These are phyloP conservation scores for Anaeromyces robustus DNA, from an alignment of 192 early-diverging fungal genomes.

Conservation along the genomic window DNA sequence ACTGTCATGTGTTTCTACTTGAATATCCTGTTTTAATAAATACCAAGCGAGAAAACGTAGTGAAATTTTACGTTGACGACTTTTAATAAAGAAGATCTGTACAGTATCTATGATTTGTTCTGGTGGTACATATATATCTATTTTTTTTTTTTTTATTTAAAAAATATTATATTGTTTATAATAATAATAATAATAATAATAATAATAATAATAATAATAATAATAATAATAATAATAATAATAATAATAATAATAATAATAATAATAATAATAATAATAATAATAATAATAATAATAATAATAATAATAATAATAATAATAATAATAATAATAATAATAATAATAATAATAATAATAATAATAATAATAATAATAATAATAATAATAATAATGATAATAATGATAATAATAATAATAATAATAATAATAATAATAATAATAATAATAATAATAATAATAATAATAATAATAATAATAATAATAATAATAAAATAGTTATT, in stretches of 20 bases:
- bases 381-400: too few relatives aligned
- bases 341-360: too few relatives aligned
- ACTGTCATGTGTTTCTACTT: constrained; percentile 77
- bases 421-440: too few relatives aligned
- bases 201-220: neutral
- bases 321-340: too few relatives aligned
- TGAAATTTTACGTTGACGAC: constrained; percentile 68
- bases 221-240: neutral
- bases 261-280: neutral
- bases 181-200: too few relatives aligned
- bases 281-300: neutral
- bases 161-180: too few relatives aligned
- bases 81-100: constrained; percentile 73
- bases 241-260: neutral
- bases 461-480: too few relatives aligned
- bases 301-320: neutral
- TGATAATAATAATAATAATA: too few relatives aligned
- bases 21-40: constrained; percentile 67
- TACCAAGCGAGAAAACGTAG: constrained; percentile 84
- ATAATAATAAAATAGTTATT: too few relatives aligned
- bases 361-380: too few relatives aligned
- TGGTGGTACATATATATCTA: constrained; percentile 71
- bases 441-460: too few relatives aligned
- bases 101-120: constrained; percentile 85
- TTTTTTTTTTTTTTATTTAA: too few relatives aligned